phyloP scores from a whole-genome alignment of 2,329 filamentous ascomycete species.

The Nigrospora sphaerica region DNA sequence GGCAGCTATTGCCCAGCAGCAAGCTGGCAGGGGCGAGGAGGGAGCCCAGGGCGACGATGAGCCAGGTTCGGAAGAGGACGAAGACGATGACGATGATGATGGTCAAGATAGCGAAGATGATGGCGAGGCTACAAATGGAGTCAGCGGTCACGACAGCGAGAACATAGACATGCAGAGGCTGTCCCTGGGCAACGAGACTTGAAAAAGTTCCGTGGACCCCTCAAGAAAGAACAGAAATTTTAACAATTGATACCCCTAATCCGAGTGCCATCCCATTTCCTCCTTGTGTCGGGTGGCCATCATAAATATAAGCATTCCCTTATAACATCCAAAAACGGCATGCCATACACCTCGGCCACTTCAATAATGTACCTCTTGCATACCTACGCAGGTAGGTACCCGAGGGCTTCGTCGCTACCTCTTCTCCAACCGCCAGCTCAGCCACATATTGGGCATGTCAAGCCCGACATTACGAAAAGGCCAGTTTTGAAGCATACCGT shows the following conservation, averaged over 20 bases:
- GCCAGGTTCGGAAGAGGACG: conserved; percentile 25
- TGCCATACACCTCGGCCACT: too few species aligned
- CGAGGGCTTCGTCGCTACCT: too few species aligned
- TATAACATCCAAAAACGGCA: too few species aligned
- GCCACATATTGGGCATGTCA: too few species aligned
- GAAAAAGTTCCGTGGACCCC: background rate
- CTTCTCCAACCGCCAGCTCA: too few species aligned
- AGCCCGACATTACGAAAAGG: too few species aligned
- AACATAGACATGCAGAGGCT: conserved; percentile 15
- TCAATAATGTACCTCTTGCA: too few species aligned
- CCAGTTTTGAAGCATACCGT: background rate
- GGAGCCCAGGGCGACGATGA: conserved; percentile 26
- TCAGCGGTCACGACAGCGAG: conserved; percentile 7
- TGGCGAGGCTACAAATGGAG: conserved; percentile 18
- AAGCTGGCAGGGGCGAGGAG: conserved; percentile 34
- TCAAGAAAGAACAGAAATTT: background rate
- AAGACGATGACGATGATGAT: conserved; percentile 24
- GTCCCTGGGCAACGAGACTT: conserved; percentile 17
- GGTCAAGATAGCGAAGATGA: conserved; percentile 24
- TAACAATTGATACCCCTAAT: conserved; percentile 4
- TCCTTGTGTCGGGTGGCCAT: too few species aligned
- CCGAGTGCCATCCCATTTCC: background rate
- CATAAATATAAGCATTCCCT: too few species aligned
- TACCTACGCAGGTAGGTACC: too few species aligned
- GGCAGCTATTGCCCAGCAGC: conserved; percentile 77